Evolutionary conservation across 2,329 filamentous ascomycete species (phyloP).

Genomic region (Penicillium fuscoglaucum): DNA sequence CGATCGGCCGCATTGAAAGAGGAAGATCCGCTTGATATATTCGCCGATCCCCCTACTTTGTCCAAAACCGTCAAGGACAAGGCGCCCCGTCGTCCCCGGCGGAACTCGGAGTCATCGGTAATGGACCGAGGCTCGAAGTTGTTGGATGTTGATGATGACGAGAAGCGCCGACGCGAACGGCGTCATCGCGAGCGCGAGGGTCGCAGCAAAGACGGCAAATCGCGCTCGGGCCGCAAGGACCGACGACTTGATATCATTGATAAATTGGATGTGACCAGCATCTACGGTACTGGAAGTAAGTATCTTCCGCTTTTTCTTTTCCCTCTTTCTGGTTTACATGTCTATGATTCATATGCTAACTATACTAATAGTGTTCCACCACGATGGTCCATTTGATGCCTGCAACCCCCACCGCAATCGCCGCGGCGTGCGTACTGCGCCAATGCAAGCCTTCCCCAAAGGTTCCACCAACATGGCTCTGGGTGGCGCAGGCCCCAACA

Average conservation of each 20-base stretch:
- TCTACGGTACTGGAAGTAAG: slow-evolving; percentile 88
- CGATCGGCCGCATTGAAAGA: slow-evolving; percentile 18
- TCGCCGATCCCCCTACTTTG: slow-evolving; percentile 47
- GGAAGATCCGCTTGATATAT: slow-evolving; percentile 49
- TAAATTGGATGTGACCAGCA: slow-evolving; percentile 92
- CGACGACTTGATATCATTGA: slow-evolving; percentile 81
- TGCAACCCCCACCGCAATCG: slow-evolving; percentile 93
- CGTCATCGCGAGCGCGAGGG: slow-evolving; percentile 53
- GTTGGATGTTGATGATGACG: slow-evolving; percentile 48
- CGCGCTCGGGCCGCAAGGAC: slow-evolving; percentile 42
- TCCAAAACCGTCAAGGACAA: slow-evolving; percentile 12
- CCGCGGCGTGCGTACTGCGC: slow-evolving; percentile 75
- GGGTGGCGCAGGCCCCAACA: slow-evolving; percentile 82
- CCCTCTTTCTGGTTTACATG: neutral
- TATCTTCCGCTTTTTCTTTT: slow-evolving; percentile 26
- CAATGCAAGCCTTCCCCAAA: slow-evolving; percentile 94
- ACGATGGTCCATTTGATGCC: slow-evolving; percentile 95
- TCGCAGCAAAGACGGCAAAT: slow-evolving; percentile 42
- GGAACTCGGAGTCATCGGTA: slow-evolving; percentile 65
- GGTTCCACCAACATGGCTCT: slow-evolving; percentile 90
- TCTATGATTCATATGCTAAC: slow-evolving; percentile 2
- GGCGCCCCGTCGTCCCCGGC: slow-evolving; percentile 47
- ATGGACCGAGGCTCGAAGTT: slow-evolving; percentile 53
- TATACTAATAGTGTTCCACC: slow-evolving; percentile 76
- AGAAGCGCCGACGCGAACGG: slow-evolving; percentile 52